These are phyloP conservation scores for Staphylotrichum tortipilum DNA, from an alignment of 495 filamentous ascomycete species.

Conservation along the genomic window DNA sequence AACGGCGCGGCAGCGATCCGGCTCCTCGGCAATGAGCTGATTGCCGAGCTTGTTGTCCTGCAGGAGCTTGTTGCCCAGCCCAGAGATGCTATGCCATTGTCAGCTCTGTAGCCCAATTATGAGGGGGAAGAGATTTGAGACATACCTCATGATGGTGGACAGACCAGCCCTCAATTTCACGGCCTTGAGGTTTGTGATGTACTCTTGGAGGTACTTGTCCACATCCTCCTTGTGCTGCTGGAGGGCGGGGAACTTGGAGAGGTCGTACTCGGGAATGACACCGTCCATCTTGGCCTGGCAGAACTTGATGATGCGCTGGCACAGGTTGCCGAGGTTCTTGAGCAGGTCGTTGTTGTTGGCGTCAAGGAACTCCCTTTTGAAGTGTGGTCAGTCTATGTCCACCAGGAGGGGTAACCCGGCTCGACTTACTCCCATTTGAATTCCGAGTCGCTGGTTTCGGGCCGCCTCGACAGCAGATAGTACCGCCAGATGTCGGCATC, in stretches of 20 bases:
- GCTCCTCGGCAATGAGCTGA: conserved; percentile 58
- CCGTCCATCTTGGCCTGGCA: conserved; percentile 65
- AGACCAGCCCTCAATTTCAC: conserved; percentile 71
- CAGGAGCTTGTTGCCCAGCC: conserved; percentile 70
- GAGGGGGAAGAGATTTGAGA: neutral
- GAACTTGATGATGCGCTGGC: conserved; percentile 89
- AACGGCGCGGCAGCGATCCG: conserved; percentile 65
- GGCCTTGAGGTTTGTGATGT: conserved; percentile 62
- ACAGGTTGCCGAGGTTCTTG: conserved; percentile 86
- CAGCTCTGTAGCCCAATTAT: neutral
- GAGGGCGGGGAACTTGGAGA: conserved; percentile 18
- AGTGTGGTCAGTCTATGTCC: neutral
- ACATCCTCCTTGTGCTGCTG: conserved; percentile 48
- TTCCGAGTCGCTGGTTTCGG: conserved; percentile 81
- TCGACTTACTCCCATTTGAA: conserved; percentile 61
- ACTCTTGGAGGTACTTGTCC: conserved; percentile 55
- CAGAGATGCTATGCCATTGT: conserved; percentile 42
- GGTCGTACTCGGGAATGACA: conserved; percentile 58
- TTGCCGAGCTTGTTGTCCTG: conserved; percentile 62
- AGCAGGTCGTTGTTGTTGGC: conserved; percentile 87
- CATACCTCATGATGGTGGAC: conserved; percentile 50
- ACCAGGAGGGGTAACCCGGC: too few relatives aligned
- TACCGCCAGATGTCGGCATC: conserved; percentile 85
- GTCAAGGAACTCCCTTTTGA: conserved; percentile 57
- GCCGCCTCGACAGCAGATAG: conserved; percentile 80